Percentiles rank a stretch among this genome's conserved stretches.
Evolutionary conservation across 352 stramenopile genomes (phyloP).

Genomic region (Hyaloperonospora brassicae): DNA sequence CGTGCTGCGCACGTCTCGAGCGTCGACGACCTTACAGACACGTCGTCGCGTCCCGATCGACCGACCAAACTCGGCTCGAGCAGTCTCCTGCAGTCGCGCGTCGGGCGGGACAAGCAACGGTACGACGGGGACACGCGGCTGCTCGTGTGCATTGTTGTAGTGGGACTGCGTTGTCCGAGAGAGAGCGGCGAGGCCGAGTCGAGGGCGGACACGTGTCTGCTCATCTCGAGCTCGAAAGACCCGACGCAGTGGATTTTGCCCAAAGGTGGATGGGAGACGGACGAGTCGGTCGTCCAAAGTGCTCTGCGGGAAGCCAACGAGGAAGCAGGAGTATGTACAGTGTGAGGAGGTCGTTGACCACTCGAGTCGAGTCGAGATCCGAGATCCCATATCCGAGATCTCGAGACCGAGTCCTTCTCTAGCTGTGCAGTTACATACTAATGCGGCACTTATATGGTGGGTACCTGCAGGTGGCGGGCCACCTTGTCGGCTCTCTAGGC

Average conservation of each 20-base stretch:
- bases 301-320: constrained; percentile 90
- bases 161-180: constrained; percentile 21
- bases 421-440: no score
- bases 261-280: constrained; percentile 94
- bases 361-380: no score
- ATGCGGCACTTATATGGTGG: no score
- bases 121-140: constrained; percentile 55
- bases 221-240: constrained; percentile 89
- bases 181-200: not conserved
- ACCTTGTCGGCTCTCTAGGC: constrained; percentile 35
- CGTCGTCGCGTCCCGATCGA: no score
- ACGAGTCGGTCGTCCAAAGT: constrained; percentile 88
- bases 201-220: constrained; percentile 34
- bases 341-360: no score
- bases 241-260: constrained; percentile 89
- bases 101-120: constrained; percentile 54
- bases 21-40: no score
- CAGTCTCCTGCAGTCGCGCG: constrained; percentile 38
- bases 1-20: no score
- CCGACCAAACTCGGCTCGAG: constrained; percentile 8
- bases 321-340: constrained; percentile 75
- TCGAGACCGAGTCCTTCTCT: no score
- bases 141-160: constrained; percentile 37
- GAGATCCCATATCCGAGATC: no score
- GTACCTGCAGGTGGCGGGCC: constrained; percentile 29